Percentiles rank a stretch among this genome's conserved stretches.
Conservation (phyloP, 169 alveolate genomes). For the Eimeria necatrix region DNA sequence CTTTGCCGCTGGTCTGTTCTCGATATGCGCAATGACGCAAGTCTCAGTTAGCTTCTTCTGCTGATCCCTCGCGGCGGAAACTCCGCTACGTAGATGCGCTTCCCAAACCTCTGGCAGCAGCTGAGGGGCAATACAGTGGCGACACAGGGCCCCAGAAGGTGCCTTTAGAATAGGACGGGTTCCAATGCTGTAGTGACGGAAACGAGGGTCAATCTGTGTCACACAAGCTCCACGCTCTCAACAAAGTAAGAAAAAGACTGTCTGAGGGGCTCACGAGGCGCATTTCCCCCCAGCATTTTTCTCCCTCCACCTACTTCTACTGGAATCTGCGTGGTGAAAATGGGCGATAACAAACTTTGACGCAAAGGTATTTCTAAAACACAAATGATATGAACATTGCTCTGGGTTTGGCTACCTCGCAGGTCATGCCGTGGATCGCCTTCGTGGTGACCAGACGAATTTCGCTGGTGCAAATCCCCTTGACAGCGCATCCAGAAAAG, state of each 20-base stretch:
- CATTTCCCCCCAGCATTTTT: too few species aligned
- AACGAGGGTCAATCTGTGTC: conserved; percentile 77
- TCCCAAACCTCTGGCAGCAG: conserved; percentile 78
- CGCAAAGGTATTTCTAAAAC: too few species aligned
- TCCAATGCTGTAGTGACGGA: conserved; percentile 75
- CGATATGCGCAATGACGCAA: conserved; percentile 71
- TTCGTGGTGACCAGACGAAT: conserved; percentile 12
- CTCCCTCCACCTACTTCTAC: too few species aligned
- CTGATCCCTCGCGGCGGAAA: conserved; percentile 67
- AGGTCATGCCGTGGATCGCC: conserved; percentile 25
- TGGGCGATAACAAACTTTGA: too few species aligned
- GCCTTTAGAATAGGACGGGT: conserved; percentile 73
- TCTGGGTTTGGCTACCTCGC: not conserved
- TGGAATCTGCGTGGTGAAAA: too few species aligned
- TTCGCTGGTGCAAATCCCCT: conserved; percentile 21
- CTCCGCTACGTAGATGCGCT: conserved; percentile 64
- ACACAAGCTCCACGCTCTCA: not conserved
- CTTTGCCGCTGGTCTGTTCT: conserved; percentile 53
- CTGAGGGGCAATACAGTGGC: conserved; percentile 77
- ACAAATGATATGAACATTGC: not conserved
- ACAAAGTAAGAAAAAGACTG: too few species aligned
- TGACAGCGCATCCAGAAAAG: conserved; percentile 18
- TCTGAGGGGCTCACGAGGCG: too few species aligned
- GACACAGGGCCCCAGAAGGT: conserved; percentile 74
- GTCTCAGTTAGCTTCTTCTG: conserved; percentile 77